phyloP scores from a whole-genome alignment of 371 early-diverging fungal species.

The Lichtheimia hyalospora region DNA sequence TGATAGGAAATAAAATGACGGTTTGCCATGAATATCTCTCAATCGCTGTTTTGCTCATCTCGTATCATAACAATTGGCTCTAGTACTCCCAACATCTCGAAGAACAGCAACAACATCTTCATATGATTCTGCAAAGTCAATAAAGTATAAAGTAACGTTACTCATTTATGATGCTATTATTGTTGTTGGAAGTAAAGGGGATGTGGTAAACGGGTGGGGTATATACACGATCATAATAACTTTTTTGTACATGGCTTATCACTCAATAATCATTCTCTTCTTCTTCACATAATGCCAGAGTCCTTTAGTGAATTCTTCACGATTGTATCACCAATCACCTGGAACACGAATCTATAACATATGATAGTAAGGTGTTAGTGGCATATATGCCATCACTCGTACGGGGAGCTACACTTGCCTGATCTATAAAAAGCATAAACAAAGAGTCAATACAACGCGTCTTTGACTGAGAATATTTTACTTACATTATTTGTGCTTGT shows the following conservation, averaged over 20 bases:
- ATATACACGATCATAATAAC: too few species aligned
- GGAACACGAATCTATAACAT: slow-evolving; percentile 2
- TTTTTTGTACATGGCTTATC: not conserved
- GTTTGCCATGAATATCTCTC: too few species aligned
- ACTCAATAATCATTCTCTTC: not conserved
- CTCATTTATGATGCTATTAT: not conserved
- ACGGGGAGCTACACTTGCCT: not conserved
- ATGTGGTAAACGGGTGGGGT: not conserved
- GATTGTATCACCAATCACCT: slow-evolving; percentile 7
- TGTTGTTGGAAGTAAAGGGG: not conserved
- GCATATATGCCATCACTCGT: not conserved
- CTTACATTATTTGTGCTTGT: slow-evolving; percentile 70
- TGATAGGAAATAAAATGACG: too few species aligned
- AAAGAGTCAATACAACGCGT: not conserved
- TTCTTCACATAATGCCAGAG: slow-evolving; percentile 7
- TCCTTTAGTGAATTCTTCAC: slow-evolving; percentile 5
- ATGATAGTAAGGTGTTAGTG: not conserved
- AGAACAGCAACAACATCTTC: not conserved
- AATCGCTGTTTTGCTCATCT: too few species aligned
- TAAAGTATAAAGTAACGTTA: not conserved
- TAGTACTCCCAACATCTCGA: not conserved
- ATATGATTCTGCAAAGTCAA: not conserved
- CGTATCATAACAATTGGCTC: not conserved
- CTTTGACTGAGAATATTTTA: not conserved
- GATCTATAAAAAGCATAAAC: slow-evolving; percentile 3